phyloP scores from a whole-genome alignment of 805 yeast species.

The Teunomyces stri region DNA sequence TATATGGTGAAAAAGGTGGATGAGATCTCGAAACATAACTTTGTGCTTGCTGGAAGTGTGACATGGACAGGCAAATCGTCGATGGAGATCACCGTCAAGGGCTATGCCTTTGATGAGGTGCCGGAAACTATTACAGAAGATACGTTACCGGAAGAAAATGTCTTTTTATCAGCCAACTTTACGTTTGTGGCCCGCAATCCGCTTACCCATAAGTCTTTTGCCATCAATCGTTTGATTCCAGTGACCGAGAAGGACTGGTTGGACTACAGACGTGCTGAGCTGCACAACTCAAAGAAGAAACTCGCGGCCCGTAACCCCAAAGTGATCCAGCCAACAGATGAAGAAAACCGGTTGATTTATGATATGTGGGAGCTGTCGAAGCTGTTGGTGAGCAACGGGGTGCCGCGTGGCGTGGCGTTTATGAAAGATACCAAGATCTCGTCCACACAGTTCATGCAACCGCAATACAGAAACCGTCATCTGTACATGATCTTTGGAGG shows the following conservation, averaged over 20 bases:
- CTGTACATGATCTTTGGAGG: constrained; percentile 96
- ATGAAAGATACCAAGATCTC: constrained; percentile 71
- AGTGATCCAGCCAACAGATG: constrained; percentile 60
- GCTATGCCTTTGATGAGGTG: constrained; percentile 63
- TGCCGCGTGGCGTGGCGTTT: constrained; percentile 51
- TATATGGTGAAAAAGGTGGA: constrained; percentile 83
- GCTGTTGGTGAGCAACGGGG: constrained; percentile 29
- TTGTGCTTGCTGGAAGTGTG: constrained; percentile 84
- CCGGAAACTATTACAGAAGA: constrained; percentile 55
- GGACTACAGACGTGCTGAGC: constrained; percentile 84
- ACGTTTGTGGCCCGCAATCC: constrained; percentile 97
- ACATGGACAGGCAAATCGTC: constrained; percentile 95
- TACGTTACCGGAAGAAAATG: constrained; percentile 60
- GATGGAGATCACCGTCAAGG: constrained; percentile 91
- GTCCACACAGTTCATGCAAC: constrained; percentile 90
- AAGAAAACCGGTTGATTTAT: constrained; percentile 74
- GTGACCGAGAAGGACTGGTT: constrained; percentile 72
- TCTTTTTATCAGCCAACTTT: constrained; percentile 84
- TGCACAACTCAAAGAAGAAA: constrained; percentile 84
- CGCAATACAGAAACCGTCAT: constrained; percentile 93
- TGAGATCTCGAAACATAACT: constrained; percentile 69
- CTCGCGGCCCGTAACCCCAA: constrained; percentile 65
- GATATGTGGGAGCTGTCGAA: constrained; percentile 59
- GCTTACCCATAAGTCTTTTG: constrained; percentile 82
- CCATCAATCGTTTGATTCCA: constrained; percentile 79